A percentile compares a stretch with the other conserved stretches of the same genome.
These are phyloP conservation scores for Fusarium floridanum DNA, from an alignment of 2,329 filamentous ascomycete species.

Conservation along the genomic window DNA sequence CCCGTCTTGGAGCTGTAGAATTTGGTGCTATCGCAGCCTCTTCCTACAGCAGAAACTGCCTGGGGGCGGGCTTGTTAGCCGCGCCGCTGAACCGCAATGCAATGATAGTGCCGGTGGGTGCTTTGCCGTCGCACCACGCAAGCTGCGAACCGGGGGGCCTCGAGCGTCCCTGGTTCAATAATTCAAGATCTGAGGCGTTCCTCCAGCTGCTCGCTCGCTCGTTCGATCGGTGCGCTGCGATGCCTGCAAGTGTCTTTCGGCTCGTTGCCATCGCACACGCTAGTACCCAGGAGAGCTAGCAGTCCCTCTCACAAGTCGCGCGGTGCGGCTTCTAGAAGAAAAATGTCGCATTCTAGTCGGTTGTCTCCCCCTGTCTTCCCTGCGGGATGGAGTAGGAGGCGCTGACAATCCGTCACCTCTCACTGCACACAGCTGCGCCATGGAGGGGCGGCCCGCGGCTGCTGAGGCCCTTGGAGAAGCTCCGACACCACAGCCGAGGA, in stretches of 20 bases:
- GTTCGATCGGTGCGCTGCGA: constrained; percentile 25
- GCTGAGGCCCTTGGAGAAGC: constrained; percentile 7
- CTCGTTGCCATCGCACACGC: constrained; percentile 16
- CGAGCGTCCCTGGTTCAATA: constrained; percentile 17
- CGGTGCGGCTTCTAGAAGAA: constrained; percentile 40
- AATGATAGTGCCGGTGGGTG: constrained; percentile 24
- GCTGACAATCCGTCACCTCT: constrained; percentile 4
- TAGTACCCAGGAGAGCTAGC: constrained; percentile 4
- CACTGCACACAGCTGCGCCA: constrained; percentile 11
- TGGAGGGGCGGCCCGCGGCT: constrained; percentile 13
- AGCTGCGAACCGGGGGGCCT: constrained; percentile 10
- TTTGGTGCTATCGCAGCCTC: constrained; percentile 25
- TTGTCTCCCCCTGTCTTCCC: constrained; percentile 16
- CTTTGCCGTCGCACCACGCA: constrained; percentile 36
- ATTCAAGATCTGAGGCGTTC: constrained; percentile 22
- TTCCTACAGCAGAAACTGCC: constrained; percentile 2
- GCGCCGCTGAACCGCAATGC: constrained; percentile 8
- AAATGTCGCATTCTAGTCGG: constrained; percentile 32
- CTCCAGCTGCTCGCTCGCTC: constrained; percentile 24
- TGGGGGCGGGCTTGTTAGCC: constrained; percentile 8
- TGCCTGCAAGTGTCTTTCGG: constrained; percentile 23
- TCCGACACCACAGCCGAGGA: constrained; percentile 16
- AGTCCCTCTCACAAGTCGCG: constrained; percentile 7
- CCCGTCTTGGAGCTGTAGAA: constrained; percentile 7
- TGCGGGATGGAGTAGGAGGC: constrained; percentile 29